A percentile compares a stretch with the other conserved stretches of the same genome.
These are phyloP conservation scores for Alternaria rosae DNA, from an alignment of 2,329 filamentous ascomycete species.

Conservation along the genomic window DNA sequence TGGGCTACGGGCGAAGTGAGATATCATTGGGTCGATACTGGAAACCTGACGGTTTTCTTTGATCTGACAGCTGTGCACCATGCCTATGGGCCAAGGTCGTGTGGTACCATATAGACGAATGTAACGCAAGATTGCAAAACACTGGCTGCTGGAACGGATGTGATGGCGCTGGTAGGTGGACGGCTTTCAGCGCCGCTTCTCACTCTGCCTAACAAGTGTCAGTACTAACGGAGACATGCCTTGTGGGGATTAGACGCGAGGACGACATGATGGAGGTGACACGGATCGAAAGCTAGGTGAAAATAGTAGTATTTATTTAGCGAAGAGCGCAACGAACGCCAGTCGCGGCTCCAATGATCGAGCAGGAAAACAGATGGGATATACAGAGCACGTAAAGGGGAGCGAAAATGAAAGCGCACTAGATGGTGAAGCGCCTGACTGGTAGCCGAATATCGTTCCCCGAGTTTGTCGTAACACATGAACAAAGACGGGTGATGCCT, in stretches of 20 bases:
- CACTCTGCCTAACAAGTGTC: neutral
- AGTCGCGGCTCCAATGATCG: conserved; percentile 32
- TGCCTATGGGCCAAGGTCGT: neutral
- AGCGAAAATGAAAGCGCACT: conserved; percentile 18
- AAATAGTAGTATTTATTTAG: conserved; percentile 34
- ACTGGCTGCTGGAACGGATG: neutral
- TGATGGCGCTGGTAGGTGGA: neutral
- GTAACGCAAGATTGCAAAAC: neutral
- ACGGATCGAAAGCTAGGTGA: neutral
- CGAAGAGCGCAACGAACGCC: conserved; percentile 30
- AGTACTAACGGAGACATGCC: neutral
- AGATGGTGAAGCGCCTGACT: conserved; percentile 20
- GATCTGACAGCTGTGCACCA: neutral
- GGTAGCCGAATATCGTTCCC: conserved; percentile 24
- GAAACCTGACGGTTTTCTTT: neutral
- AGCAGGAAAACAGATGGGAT: conserved; percentile 39
- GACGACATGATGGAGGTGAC: neutral
- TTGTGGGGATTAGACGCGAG: neutral
- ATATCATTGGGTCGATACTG: neutral
- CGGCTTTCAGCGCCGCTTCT: neutral
- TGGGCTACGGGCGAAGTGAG: neutral
- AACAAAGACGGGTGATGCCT: conserved; percentile 20
- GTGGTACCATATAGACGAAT: conserved; percentile 1
- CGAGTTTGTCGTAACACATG: conserved; percentile 30
- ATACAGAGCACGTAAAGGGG: conserved; percentile 38